These are phyloP conservation scores for Mucor saturninus DNA, from an alignment of 371 early-diverging fungal species.

Conservation along the genomic window DNA sequence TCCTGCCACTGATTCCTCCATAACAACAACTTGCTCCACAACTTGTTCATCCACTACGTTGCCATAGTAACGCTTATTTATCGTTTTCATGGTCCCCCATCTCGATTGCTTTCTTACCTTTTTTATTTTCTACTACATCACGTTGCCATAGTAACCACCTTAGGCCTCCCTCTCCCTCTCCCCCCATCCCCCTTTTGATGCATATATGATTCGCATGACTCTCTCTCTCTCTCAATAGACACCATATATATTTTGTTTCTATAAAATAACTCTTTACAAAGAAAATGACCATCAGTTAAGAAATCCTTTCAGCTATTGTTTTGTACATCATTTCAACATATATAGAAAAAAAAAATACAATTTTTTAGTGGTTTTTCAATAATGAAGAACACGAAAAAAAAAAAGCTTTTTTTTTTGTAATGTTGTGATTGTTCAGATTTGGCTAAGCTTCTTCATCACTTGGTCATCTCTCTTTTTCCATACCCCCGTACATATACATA, in stretches of 20 bases:
- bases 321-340: constrained; percentile 4
- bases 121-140: neutral
- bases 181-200: neutral
- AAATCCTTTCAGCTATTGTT: constrained; percentile 18
- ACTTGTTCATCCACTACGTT: constrained; percentile 5
- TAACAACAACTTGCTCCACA: neutral
- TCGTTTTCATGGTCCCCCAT: neutral
- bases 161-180: neutral
- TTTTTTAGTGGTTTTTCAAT: neutral
- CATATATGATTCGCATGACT: constrained; percentile 3
- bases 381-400: neutral
- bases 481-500: neutral
- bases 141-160: neutral
- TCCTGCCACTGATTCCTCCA: neutral
- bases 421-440: constrained; percentile 7
- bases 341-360: neutral
- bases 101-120: neutral
- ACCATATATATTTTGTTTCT: neutral
- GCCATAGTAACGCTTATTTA: neutral
- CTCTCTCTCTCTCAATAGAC: neutral
- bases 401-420: neutral
- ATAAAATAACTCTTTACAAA: neutral
- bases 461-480: neutral
- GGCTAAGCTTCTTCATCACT: constrained; percentile 23
- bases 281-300: constrained; percentile 1